Percentiles rank a stretch among this genome's conserved stretches.
Conservation (phyloP, 75 land plant genomes). For the Ceratopteris richardii region DNA sequence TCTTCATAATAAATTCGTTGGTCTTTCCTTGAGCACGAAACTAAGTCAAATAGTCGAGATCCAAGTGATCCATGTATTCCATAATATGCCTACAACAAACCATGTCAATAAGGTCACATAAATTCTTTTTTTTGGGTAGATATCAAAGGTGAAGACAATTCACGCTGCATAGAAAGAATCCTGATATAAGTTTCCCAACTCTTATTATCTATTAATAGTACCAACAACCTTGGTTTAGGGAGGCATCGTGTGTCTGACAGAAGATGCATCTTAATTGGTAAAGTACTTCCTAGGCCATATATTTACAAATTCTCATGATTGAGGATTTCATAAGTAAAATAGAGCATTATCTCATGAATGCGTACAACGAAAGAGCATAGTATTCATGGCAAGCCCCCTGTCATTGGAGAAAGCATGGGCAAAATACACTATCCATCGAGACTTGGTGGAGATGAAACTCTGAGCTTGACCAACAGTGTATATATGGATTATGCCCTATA, state of each 20-base stretch:
- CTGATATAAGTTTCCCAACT: not conserved
- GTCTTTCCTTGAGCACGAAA: slow-evolving; percentile 43
- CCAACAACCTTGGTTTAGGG: no score
- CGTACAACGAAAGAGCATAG: not conserved
- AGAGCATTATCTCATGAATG: not conserved
- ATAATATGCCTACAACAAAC: slow-evolving; percentile 39
- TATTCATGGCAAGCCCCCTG: not conserved
- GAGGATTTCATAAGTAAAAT: no score
- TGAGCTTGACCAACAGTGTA: not conserved
- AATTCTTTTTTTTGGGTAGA: not conserved
- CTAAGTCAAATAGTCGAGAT: slow-evolving; percentile 50
- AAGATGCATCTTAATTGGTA: no score
- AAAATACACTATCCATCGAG: no score
- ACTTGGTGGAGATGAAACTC: no score
- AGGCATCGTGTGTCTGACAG: no score
- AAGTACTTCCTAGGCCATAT: no score
- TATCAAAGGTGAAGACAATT: not conserved
- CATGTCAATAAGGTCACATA: not conserved
- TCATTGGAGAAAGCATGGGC: no score
- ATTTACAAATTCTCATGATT: no score
- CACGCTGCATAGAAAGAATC: not conserved
- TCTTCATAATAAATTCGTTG: slow-evolving; percentile 59
- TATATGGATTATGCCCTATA: not conserved
- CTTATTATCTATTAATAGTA: not conserved
- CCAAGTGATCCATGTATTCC: slow-evolving; percentile 69